Evolutionary conservation across 495 filamentous ascomycete genomes (phyloP).

Genomic region (Podospora tetraspora): DNA sequence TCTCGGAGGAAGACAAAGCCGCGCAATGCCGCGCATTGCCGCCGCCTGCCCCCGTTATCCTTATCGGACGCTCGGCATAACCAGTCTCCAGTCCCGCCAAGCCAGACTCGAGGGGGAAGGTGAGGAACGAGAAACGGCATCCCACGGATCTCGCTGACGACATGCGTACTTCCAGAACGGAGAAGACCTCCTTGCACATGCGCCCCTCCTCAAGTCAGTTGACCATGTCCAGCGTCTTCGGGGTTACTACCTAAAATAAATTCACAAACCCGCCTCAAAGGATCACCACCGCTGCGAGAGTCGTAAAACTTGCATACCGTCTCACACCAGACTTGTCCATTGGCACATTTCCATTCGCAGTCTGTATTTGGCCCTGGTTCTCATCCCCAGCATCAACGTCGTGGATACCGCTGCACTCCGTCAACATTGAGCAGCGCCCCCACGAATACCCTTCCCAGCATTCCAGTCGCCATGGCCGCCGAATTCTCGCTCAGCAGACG

Average conservation of each 20-base stretch:
- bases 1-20: conserved; percentile 29
- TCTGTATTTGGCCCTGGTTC: not conserved
- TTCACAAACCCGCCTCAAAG: not conserved
- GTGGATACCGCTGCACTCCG: not conserved
- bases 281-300: not conserved
- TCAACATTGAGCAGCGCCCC: not conserved
- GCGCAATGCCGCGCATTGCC: conserved; percentile 25
- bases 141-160: conserved; percentile 1
- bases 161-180: not conserved
- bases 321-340: not conserved
- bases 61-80: conserved; percentile 9
- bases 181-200: not conserved
- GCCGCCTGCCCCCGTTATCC: not conserved
- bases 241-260: not conserved
- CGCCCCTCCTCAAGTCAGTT: not conserved
- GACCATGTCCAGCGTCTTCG: not conserved
- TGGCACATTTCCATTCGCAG: not conserved
- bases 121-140: not conserved
- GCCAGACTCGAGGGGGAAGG: not conserved
- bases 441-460: not conserved
- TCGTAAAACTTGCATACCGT: not conserved
- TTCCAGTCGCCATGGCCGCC: conserved; percentile 35
- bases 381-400: not conserved
- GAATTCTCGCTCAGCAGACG: conserved; percentile 55
- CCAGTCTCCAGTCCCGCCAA: not conserved